Evolutionary conservation across 2,329 filamentous ascomycete genomes (phyloP), one percentile per base, ranked within the genome.

Genomic region (Beauveria sp.): DNA sequence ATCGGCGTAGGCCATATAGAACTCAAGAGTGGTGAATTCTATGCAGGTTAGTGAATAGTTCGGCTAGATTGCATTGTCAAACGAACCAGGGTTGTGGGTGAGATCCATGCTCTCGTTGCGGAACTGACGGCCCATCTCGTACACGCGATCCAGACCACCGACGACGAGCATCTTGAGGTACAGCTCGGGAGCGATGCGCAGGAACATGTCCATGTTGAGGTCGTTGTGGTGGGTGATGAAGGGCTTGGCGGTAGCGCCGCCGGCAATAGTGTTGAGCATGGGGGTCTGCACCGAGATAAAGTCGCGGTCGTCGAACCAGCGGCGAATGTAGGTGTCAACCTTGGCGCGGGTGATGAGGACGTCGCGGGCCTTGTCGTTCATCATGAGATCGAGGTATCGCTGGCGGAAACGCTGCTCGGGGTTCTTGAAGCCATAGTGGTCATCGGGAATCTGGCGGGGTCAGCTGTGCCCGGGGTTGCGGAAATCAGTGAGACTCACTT

Each of bases 141-240:
- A 99, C 16, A 99, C 95, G 69, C 90, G 86, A 79, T 96, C 91
- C 47, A 98, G 83, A 63, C 93, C 95, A 70, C 96, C 96, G 38
- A 99, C 93, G 55, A 98, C 89, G 62, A 88, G 81, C 86, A 96
- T 91, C 89, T 99, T 99, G 69, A 99, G 87, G 76, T 96, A 96
- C 61, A 99, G 80, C 77, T 99, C 95, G 1, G 95, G 96, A 1
- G 96, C 95, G 59, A 98, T 86, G 72, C 95, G 89, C 85, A 99
- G 89, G 78, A 89, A 98, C 75, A 99, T 87, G 69, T 96, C 88
- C 86, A 96, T 92, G 75, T 96, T 86, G 57, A 95, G 83, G 58
- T 98, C 95, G 76, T 99, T 99, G 80, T 98, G 95, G 75, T 96
- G 89, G 16, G 95, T 98, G 67, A 90, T 81, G 77, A 99, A 99